A percentile compares a stretch with the other conserved stretches of the same genome.
These are phyloP conservation scores for Vaccinium corymbosum DNA, from an alignment of 148 eudicot genomes.

Conservation along the genomic window DNA sequence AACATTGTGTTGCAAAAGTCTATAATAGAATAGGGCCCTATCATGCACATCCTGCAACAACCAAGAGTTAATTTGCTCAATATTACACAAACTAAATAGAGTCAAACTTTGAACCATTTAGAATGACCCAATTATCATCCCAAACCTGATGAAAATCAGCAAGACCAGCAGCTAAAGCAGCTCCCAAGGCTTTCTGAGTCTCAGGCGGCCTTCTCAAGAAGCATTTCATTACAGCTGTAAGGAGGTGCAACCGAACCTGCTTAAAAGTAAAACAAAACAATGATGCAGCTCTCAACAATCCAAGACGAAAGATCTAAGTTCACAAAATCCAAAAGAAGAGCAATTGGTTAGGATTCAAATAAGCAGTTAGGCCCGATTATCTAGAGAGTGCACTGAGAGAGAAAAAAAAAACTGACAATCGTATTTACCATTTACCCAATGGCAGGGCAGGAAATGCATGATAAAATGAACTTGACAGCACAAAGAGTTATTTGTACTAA, in stretches of 20 bases:
- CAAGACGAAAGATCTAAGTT: background rate
- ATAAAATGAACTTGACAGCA: background rate
- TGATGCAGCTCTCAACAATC: background rate
- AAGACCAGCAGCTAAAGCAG: conserved; percentile 88
- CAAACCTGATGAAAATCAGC: conserved; percentile 95
- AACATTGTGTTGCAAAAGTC: conserved; percentile 78
- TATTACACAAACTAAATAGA: background rate
- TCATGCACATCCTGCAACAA: conserved; percentile 96
- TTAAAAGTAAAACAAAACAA: conserved; percentile 15
- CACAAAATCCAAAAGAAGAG: background rate
- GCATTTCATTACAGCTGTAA: conserved; percentile 91
- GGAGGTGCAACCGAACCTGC: conserved; percentile 95
- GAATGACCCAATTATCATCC: background rate
- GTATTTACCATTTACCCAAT: background rate
- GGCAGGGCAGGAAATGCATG: background rate
- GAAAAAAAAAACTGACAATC: background rate
- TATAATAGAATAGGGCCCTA: conserved; percentile 86
- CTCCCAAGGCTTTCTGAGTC: conserved; percentile 89
- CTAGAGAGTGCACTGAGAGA: background rate
- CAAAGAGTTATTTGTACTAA: background rate
- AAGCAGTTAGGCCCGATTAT: background rate
- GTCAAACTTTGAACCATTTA: background rate
- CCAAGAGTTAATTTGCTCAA: background rate
- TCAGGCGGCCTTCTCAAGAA: conserved; percentile 97
- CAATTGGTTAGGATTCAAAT: background rate